A percentile compares a stretch with the other conserved stretches of the same genome.
Conservation (phyloP, 306 rosid species). For the Biancaea sappan region DNA sequence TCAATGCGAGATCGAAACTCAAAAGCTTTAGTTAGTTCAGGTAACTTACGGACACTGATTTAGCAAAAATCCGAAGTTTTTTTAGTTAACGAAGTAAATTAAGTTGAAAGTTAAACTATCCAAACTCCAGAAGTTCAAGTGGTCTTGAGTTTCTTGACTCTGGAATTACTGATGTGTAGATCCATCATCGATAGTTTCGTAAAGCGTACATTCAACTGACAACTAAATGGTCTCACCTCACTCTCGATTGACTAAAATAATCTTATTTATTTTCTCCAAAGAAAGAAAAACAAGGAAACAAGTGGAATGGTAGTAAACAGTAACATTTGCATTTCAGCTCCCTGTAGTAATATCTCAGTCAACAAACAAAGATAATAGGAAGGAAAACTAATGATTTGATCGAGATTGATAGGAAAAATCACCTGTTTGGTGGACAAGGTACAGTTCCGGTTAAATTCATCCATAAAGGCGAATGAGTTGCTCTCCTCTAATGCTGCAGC, state of each 20-base stretch:
- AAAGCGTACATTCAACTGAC: not conserved
- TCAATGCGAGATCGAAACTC: constrained; percentile 8
- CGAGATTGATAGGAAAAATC: not conserved
- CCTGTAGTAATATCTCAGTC: not conserved
- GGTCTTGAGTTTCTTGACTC: not conserved
- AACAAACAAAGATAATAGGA: not conserved
- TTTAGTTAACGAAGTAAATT: constrained; percentile 4
- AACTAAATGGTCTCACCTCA: not conserved
- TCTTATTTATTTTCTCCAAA: not conserved
- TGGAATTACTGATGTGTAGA: constrained; percentile 10
- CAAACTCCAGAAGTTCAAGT: not conserved
- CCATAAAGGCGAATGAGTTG: constrained; percentile 61
- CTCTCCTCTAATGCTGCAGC: constrained; percentile 46
- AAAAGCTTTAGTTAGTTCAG: constrained; percentile 10
- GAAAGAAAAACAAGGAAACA: not conserved
- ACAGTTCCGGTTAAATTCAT: constrained; percentile 86
- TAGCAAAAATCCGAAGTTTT: not conserved
- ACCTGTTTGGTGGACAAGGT: constrained; percentile 88
- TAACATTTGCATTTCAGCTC: not conserved
- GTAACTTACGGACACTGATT: not conserved
- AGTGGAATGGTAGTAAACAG: not conserved
- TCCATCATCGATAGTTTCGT: constrained; percentile 19
- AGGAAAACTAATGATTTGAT: constrained; percentile 1
- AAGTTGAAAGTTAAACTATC: constrained; percentile 22
- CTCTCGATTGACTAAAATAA: constrained; percentile 13